Conservation (phyloP, 768 basidiomycete genomes). For the Paxillus ammoniavirescens region DNA sequence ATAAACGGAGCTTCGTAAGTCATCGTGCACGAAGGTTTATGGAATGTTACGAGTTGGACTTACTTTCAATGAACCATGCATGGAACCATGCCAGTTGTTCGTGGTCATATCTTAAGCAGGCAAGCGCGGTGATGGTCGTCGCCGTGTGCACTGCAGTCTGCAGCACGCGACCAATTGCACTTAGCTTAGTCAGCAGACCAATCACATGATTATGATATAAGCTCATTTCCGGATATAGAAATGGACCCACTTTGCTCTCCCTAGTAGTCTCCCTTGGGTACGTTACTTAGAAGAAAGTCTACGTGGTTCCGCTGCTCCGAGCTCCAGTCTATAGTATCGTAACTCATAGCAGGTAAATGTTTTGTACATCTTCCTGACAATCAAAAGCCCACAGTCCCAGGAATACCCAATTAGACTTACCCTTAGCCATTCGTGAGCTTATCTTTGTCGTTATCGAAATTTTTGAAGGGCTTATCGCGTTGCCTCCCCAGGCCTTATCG, state of each 20-base stretch:
- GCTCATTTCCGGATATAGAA: slow-evolving; percentile 17
- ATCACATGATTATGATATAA: slow-evolving; percentile 24
- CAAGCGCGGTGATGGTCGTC: no score
- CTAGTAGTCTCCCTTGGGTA: slow-evolving; percentile 1
- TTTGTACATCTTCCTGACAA: background rate
- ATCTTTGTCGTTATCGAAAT: slow-evolving; percentile 26
- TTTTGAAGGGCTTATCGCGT: slow-evolving; percentile 29
- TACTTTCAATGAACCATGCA: no score
- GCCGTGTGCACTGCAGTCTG: no score
- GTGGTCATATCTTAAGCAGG: no score
- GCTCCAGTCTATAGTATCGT: background rate
- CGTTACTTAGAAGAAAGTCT: background rate
- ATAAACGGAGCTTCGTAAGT: no score
- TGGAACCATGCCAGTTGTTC: background rate
- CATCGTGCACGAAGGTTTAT: no score
- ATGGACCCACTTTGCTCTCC: slow-evolving; percentile 10
- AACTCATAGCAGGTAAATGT: background rate
- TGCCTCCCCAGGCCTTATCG: slow-evolving; percentile 28
- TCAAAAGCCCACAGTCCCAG: background rate
- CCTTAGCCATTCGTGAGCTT: slow-evolving; percentile 21
- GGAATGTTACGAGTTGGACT: no score
- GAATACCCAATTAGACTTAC: slow-evolving; percentile 28
- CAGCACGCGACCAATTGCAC: no score
- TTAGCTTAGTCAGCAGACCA: slow-evolving; percentile 28
- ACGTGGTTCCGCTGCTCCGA: background rate